These are phyloP conservation scores for Erodium moschatum DNA, from an alignment of 441 rosid species.

Conservation along the genomic window DNA sequence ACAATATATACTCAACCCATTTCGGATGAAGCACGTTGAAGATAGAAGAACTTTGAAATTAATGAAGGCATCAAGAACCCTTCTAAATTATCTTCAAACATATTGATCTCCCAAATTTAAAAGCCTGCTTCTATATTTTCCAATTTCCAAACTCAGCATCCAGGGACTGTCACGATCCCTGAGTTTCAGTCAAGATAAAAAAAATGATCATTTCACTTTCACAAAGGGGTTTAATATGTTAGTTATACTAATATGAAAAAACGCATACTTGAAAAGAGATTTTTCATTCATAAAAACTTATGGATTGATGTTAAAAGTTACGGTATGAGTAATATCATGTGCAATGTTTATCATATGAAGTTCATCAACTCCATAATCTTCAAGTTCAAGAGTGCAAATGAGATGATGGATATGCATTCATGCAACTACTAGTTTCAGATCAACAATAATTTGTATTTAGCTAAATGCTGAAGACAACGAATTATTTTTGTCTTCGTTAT, in stretches of 20 bases:
- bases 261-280: neutral
- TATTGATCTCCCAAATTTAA: slow-evolving; percentile 22
- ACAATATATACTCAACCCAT: slow-evolving; percentile 33
- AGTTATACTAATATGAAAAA: neutral
- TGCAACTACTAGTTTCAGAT: neutral
- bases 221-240: neutral
- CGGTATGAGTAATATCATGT: neutral
- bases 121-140: slow-evolving; percentile 17
- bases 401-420: neutral
- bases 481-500: neutral
- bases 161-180: slow-evolving; percentile 28
- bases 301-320: neutral
- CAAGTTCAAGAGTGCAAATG: neutral
- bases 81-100: slow-evolving; percentile 25
- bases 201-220: neutral
- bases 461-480: neutral
- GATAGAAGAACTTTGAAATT: slow-evolving; percentile 22
- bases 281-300: neutral
- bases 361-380: neutral
- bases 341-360: neutral
- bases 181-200: slow-evolving; percentile 17
- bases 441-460: neutral
- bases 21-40: slow-evolving; percentile 29
- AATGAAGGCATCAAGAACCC: slow-evolving; percentile 18
- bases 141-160: slow-evolving; percentile 25